Base-by-base conservation (phyloP, 2,329 filamentous ascomycete species). In the Clonostachys chloroleuca region DNA sequence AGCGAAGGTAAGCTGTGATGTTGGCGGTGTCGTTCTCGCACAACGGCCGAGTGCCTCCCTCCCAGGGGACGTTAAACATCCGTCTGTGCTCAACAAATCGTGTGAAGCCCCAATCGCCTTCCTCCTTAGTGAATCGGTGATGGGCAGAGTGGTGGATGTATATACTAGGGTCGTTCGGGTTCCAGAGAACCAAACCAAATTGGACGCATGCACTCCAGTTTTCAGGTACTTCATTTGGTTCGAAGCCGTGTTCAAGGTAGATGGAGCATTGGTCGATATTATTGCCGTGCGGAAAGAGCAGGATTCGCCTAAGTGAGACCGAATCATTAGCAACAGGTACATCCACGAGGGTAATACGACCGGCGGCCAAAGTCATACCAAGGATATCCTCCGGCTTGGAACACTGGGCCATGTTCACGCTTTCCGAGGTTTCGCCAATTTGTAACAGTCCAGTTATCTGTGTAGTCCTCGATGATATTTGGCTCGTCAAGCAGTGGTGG, bases 81-180 rank as follows among this genome's bases (percentile, higher is more conserved):
- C 84, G 86, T 46, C 90, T 80, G 44, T 95, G 78, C 64, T 97
- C 94, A 12, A 91, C 84, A 62, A 97, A 99, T 47, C 92, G 78
- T n/a, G 94, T 99, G 65, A 99, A 99, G 2, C 94, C 94, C 94
- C 94, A 99, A 60, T 99, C 94, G 20, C 90, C 91, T 67, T 99
- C 94, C 40, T 97, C 94, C 53, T 88, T 89, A 5, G 91, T 97
- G 67, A 97, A 99, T 49, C 94, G 87, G 64, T 99, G 94, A 57
- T 92, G 90, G n/a, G 94, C 94, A 40, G 75, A 80, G 72, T 90
- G 84, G 58, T 96, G 87, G 44, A 78, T 77, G 65, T 87, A 90
- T 57, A 96, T 80, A 52, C 83, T 84, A n/a, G 94, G 92, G 58
- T 96, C 90, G 61, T 92, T 89, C 42, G 87, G 86, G 66, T 97